phyloP scores from a whole-genome alignment of 2,329 filamentous ascomycete species.

The Fusarium xylarioides region DNA sequence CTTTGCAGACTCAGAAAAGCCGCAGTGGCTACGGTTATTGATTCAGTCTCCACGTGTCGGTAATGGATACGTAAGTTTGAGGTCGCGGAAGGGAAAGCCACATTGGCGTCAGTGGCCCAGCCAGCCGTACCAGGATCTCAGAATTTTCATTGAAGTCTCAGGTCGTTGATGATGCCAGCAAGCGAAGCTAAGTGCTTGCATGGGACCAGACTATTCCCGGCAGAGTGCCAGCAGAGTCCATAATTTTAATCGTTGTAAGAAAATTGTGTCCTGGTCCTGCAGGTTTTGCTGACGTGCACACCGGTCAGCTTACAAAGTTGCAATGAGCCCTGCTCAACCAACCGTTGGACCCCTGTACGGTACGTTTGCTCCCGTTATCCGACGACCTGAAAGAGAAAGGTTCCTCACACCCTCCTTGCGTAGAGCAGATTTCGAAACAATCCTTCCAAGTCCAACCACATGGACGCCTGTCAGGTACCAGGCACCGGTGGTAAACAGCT shows the following conservation, averaged over 20 bases:
- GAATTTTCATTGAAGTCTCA: constrained; percentile 30
- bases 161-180: constrained; percentile 13
- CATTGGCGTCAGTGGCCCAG: constrained; percentile 21
- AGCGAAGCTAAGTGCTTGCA: constrained; percentile 33
- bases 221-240: not conserved
- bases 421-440: constrained; percentile 36
- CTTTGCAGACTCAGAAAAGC: constrained; percentile 16
- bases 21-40: constrained; percentile 16
- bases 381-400: not conserved
- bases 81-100: constrained; percentile 9
- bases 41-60: constrained; percentile 30
- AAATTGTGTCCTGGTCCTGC: constrained; percentile 9
- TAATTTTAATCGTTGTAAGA: not conserved
- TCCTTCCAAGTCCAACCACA: constrained; percentile 53
- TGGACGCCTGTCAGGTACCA: constrained; percentile 55
- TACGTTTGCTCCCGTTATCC: constrained; percentile 10
- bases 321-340: constrained; percentile 6
- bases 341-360: not conserved
- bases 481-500: constrained; percentile 43
- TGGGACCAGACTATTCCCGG: constrained; percentile 21
- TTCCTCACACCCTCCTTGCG: constrained; percentile 17
- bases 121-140: constrained; percentile 5
- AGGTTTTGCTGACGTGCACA: constrained; percentile 16
- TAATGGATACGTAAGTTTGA: constrained; percentile 6
- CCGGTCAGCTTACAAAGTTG: constrained; percentile 11